These are phyloP conservation scores for Secale cereale DNA, from an alignment of 176 grass and related monocot species.

Conservation along the genomic window DNA sequence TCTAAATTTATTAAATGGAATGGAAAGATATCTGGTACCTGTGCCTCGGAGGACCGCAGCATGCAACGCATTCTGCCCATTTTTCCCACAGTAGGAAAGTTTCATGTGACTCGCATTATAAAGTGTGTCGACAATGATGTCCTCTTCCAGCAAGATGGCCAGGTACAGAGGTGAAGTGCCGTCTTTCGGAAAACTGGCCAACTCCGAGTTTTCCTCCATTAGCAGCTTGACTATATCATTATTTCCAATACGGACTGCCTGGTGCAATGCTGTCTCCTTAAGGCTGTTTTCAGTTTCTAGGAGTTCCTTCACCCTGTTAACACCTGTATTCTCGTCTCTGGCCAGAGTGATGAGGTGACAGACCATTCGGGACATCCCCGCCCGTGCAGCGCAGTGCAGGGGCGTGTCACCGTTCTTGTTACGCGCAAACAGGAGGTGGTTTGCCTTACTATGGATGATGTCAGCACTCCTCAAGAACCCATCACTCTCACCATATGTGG, in stretches of 20 bases:
- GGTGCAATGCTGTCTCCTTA: slow-evolving; percentile 4
- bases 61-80: slow-evolving; percentile 6
- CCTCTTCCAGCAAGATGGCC: background rate
- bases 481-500: background rate
- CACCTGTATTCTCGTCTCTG: background rate
- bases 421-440: background rate
- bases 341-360: background rate
- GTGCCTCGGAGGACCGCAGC: background rate
- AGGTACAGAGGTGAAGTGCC: background rate
- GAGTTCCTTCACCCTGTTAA: background rate
- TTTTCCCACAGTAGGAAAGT: background rate
- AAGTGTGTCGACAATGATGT: background rate
- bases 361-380: background rate
- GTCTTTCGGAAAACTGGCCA: background rate
- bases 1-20: background rate
- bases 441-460: background rate
- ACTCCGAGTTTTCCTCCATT: background rate
- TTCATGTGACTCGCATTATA: background rate
- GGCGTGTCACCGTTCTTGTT: background rate
- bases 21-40: background rate
- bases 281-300: background rate
- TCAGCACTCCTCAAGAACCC: background rate
- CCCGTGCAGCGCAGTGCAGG: background rate
- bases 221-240: background rate
- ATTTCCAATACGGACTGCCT: background rate